Percentiles rank a stretch among this genome's conserved stretches.
Evolutionary conservation across 2,329 filamentous ascomycete genomes (phyloP).

Genomic region (Scedosporium apiospermum): DNA sequence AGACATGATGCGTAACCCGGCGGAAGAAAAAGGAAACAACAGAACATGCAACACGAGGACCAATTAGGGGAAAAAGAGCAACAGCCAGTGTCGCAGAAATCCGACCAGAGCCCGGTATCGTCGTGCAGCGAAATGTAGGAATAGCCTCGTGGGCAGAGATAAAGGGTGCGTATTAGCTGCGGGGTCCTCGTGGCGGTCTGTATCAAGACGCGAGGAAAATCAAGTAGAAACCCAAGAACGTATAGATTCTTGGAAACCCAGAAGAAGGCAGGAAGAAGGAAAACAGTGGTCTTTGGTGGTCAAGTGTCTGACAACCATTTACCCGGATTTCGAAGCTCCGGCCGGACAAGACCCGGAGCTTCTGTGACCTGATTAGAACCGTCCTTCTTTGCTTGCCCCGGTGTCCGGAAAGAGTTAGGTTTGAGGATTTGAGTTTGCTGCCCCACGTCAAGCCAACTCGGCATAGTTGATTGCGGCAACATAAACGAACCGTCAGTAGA

Average conservation of each 20-base stretch:
- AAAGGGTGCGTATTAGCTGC: not conserved
- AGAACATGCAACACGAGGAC: too few species aligned
- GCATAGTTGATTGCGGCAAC: not conserved
- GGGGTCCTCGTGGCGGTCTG: not conserved
- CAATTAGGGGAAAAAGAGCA: not conserved
- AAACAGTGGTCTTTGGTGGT: not conserved
- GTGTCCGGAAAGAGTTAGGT: not conserved
- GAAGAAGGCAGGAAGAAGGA: not conserved
- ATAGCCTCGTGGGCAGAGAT: not conserved
- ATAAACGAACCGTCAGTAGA: not conserved
- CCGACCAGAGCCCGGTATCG: not conserved
- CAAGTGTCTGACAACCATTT: not conserved
- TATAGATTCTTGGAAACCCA: not conserved
- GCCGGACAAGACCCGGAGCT: not conserved
- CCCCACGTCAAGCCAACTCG: not conserved
- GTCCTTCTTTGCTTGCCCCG: not conserved
- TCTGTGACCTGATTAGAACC: too few species aligned
- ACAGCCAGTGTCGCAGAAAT: not conserved
- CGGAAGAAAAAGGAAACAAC: not conserved
- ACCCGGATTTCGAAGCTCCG: not conserved
- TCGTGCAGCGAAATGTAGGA: not conserved
- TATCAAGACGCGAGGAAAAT: not conserved
- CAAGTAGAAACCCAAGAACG: not conserved
- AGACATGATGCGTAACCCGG: not conserved
- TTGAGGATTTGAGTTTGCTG: not conserved